These are phyloP conservation scores for Xylaria sp. DNA, from an alignment of 2,329 filamentous ascomycete species.

Conservation along the genomic window DNA sequence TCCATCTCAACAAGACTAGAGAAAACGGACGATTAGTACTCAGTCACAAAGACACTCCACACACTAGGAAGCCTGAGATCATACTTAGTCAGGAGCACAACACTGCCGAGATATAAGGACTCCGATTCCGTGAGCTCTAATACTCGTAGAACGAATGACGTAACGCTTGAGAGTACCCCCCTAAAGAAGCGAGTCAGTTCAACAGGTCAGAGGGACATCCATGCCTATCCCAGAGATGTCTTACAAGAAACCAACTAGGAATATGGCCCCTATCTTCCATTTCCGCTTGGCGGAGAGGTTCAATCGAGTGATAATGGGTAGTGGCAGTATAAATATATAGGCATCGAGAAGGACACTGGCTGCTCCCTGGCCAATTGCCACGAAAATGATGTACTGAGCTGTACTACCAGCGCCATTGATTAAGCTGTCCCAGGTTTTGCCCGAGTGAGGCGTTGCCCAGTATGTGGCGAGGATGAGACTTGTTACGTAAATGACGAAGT, in stretches of 20 bases:
- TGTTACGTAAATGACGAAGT: slow-evolving; percentile 11
- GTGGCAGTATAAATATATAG: slow-evolving; percentile 24
- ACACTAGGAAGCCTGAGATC: no score
- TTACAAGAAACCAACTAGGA: slow-evolving; percentile 21
- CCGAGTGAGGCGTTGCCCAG: slow-evolving; percentile 10
- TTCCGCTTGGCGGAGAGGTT: slow-evolving; percentile 16
- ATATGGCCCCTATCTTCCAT: slow-evolving; percentile 18
- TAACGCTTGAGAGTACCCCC: slow-evolving; percentile 10
- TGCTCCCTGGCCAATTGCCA: slow-evolving; percentile 6
- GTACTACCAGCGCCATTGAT: neutral
- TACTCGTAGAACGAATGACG: slow-evolving; percentile 14
- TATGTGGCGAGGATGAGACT: slow-evolving; percentile 8
- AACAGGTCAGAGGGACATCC: no score
- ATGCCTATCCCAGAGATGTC: neutral
- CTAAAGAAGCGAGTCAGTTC: slow-evolving; percentile 6
- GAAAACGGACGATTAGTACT: neutral
- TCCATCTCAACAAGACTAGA: neutral
- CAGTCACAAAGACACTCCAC: no score
- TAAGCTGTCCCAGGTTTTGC: slow-evolving; percentile 18
- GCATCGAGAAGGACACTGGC: slow-evolving; percentile 6
- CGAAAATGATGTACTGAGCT: neutral
- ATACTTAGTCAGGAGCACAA: slow-evolving; percentile 9
- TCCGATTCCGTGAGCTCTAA: slow-evolving; percentile 1
- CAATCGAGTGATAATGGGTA: slow-evolving; percentile 16
- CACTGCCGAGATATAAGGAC: slow-evolving; percentile 3